Evolutionary conservation across 2,329 filamentous ascomycete species (phyloP), one percentile per base, ranked within the genome.

Genomic region (Penicillium sp.): DNA sequence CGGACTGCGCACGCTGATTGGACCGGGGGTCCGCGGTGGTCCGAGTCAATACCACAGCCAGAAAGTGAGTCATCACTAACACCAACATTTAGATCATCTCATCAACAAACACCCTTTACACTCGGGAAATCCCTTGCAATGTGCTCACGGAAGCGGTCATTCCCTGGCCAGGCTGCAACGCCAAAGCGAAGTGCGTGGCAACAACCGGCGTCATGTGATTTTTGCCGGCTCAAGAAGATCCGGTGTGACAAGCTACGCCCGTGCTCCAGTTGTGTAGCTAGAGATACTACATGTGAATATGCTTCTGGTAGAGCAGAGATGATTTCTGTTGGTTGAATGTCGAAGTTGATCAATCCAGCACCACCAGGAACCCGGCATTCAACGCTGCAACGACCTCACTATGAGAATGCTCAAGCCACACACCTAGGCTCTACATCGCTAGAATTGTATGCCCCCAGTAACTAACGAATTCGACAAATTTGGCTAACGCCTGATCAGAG

Each of bases 221-320:
- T 57, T 30, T 57, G 55, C 45, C 55, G 55, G n/a, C 11, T 57
- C 9, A 57, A 57, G 35, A 57, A 57, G 55, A 11, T 57, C 46
- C 55, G 55, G 15, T 57, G 55, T 26, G 55, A 57, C 45, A 57
- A 50, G 29, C n/a, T 50, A 19, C n/a, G 46, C 2, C 55, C 55
- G 17, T 57, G 55, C 7, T 57, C 29, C 9, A 57, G 35, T 38
- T 50, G 55, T 30, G n/a, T 21, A 31, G 13, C 30, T 17, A 53
- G 50, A 38, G 50, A 53, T 21, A 30, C 30, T 19, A 21, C 13
- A 8, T 53, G 50, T 35, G 50, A 47, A 47, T 47, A 47, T 47
- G 45, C 21, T 23, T 47, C 45, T 7, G 17, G 45, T 47, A 46
- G 15, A 15, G 4, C 11, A 7, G 31, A 35, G 31, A 35, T 35